These are phyloP conservation scores for Neofusicoccum parvum DNA, from an alignment of 2,329 filamentous ascomycete genomes.

Conservation along the genomic window DNA sequence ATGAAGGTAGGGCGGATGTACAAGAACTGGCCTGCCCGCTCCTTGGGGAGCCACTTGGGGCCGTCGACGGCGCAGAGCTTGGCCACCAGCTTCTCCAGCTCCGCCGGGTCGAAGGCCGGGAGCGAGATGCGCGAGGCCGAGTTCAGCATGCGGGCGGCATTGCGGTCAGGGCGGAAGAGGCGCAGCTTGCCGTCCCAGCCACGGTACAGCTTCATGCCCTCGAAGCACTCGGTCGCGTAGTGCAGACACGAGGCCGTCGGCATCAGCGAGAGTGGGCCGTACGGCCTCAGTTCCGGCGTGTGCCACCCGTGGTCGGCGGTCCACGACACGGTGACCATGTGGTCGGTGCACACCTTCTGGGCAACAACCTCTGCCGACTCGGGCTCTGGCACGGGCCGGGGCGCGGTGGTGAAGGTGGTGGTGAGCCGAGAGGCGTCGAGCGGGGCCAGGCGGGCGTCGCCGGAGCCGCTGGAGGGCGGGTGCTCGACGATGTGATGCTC, in stretches of 20 bases:
- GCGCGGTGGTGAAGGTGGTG: slow-evolving; percentile 43
- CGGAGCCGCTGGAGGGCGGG: slow-evolving; percentile 23
- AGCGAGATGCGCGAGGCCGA: slow-evolving; percentile 68
- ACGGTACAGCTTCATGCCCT: slow-evolving; percentile 76
- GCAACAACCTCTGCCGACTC: slow-evolving; percentile 43
- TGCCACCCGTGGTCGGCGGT: slow-evolving; percentile 68
- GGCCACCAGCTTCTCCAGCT: slow-evolving; percentile 74
- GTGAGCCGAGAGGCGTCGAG: slow-evolving; percentile 49
- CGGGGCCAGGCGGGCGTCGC: slow-evolving; percentile 33
- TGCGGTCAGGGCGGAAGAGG: slow-evolving; percentile 75
- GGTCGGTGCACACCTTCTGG: slow-evolving; percentile 68
- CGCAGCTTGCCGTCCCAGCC: slow-evolving; percentile 71
- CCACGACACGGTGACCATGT: slow-evolving; percentile 82
- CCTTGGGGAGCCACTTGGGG: slow-evolving; percentile 75
- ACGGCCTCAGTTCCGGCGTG: slow-evolving; percentile 72
- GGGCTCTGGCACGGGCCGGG: slow-evolving; percentile 45
- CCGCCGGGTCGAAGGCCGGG: slow-evolving; percentile 69
- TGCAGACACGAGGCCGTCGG: slow-evolving; percentile 81
- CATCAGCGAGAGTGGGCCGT: slow-evolving; percentile 75
- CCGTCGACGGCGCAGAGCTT: slow-evolving; percentile 74
- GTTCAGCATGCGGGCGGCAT: slow-evolving; percentile 65
- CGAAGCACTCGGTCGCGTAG: slow-evolving; percentile 91
- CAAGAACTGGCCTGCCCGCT: slow-evolving; percentile 69
- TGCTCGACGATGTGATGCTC: slow-evolving; percentile 23
- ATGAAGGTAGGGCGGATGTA: slow-evolving; percentile 90